Conservation (phyloP, 2,329 filamentous ascomycete species). For the Fusarium fujikuroi region DNA sequence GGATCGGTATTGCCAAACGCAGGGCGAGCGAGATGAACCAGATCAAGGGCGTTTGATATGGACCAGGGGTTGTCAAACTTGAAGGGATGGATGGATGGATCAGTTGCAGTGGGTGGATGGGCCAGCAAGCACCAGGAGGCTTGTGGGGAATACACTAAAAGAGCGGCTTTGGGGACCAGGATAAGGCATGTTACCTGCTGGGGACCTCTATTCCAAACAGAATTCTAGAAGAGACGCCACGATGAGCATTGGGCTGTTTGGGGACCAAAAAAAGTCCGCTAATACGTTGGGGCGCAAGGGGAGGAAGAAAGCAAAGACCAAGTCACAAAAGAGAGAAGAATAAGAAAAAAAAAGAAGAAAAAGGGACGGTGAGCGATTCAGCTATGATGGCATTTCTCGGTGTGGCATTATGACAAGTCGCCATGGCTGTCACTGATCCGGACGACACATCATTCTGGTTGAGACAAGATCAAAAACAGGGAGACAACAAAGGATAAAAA, state of each 20-base stretch:
- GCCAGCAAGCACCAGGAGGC: slow-evolving; percentile 6
- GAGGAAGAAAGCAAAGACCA: slow-evolving; percentile 16
- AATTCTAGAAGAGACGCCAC: slow-evolving; percentile 45
- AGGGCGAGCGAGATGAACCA: slow-evolving; percentile 41
- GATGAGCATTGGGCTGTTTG: slow-evolving; percentile 19
- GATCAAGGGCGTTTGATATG: slow-evolving; percentile 41
- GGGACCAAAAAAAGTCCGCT: slow-evolving; percentile 14
- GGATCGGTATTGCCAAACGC: slow-evolving; percentile 29
- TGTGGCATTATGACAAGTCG: slow-evolving; percentile 39
- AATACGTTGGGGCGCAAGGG: slow-evolving; percentile 22
- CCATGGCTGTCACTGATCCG: slow-evolving; percentile 14
- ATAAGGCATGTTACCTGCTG: slow-evolving; percentile 30
- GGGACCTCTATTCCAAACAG: slow-evolving; percentile 41
- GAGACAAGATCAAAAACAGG: slow-evolving; percentile 31
- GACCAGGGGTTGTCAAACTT: slow-evolving; percentile 29
- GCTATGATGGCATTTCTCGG: slow-evolving; percentile 35
- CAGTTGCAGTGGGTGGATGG: slow-evolving; percentile 16
- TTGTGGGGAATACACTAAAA: slow-evolving; percentile 41
- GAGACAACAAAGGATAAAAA: slow-evolving; percentile 19
- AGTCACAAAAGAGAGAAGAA: neutral
- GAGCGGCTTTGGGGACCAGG: slow-evolving; percentile 33
- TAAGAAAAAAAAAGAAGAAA: neutral
- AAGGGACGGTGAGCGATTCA: slow-evolving; percentile 36
- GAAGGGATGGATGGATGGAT: slow-evolving; percentile 29
- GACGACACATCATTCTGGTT: slow-evolving; percentile 32